These are phyloP conservation scores for Calocybe indica DNA, from an alignment of 768 basidiomycete species.

Conservation along the genomic window DNA sequence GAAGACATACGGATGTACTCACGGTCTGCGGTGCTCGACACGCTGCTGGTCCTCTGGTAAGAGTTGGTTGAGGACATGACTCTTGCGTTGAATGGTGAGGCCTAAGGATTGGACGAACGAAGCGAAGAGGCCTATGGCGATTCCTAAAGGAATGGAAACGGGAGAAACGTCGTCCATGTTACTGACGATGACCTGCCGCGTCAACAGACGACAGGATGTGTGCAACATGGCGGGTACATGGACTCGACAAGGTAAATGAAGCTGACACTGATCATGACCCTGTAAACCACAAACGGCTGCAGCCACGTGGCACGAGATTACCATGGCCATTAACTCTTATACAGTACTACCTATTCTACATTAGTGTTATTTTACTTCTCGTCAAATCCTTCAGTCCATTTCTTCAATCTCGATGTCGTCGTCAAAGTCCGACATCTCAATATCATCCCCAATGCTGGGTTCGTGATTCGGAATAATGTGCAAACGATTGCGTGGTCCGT, in stretches of 20 bases:
- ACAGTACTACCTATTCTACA: not conserved
- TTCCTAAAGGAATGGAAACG: slow-evolving; percentile 45
- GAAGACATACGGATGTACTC: slow-evolving; percentile 21
- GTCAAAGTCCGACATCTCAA: slow-evolving; percentile 58
- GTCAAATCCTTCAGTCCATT: slow-evolving; percentile 35
- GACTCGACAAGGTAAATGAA: not conserved
- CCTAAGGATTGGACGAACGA: slow-evolving; percentile 89
- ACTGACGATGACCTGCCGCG: slow-evolving; percentile 3
- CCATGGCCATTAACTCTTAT: no score
- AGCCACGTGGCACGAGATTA: not conserved
- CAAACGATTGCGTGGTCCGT: slow-evolving; percentile 76
- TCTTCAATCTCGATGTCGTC: slow-evolving; percentile 58
- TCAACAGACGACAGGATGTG: slow-evolving; percentile 6
- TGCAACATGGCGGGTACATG: slow-evolving; percentile 1
- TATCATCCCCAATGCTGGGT: slow-evolving; percentile 37
- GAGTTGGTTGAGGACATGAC: slow-evolving; percentile 78
- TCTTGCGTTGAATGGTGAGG: slow-evolving; percentile 89
- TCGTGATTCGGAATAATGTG: slow-evolving; percentile 82
- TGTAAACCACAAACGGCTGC: not conserved
- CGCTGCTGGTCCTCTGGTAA: slow-evolving; percentile 59
- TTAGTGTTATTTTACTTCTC: not conserved
- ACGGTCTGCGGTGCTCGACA: slow-evolving; percentile 78
- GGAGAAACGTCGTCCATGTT: not conserved
- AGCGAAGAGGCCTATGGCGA: slow-evolving; percentile 65
- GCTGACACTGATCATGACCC: not conserved